phyloP scores from a whole-genome alignment of 202 grass and related monocot genomes.

The Carex sylvatica region DNA sequence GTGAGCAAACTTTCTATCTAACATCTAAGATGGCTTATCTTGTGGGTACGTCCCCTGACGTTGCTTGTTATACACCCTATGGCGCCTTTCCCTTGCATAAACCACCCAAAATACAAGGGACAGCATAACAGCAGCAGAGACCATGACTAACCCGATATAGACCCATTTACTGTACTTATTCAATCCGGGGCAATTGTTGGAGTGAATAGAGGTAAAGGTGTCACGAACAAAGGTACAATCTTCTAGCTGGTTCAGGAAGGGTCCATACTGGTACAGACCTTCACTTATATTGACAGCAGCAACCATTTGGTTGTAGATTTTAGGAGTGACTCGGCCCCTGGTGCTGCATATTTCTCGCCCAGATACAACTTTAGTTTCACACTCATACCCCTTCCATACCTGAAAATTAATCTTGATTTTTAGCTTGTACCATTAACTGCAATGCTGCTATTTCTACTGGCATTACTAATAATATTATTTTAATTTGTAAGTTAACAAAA shows the following conservation, averaged over 20 bases:
- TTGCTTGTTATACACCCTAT: constrained; percentile 59
- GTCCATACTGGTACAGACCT: constrained; percentile 71
- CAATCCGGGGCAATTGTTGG: constrained; percentile 62
- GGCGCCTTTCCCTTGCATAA: constrained; percentile 71
- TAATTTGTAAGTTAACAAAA: background rate
- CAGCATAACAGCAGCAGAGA: constrained; percentile 62
- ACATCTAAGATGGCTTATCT: constrained; percentile 17
- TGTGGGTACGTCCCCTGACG: background rate
- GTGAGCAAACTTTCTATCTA: constrained; percentile 1
- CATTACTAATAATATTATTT: background rate
- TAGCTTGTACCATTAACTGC: background rate
- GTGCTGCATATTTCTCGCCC: constrained; percentile 60
- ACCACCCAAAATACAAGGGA: constrained; percentile 75
- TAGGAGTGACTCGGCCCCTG: constrained; percentile 52
- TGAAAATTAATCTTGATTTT: constrained; percentile 32
- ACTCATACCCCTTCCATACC: constrained; percentile 61
- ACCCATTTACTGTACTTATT: constrained; percentile 66
- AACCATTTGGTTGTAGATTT: constrained; percentile 61
- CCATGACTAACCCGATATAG: constrained; percentile 67
- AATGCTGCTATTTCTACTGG: background rate
- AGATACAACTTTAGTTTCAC: constrained; percentile 35
- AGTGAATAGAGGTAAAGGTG: constrained; percentile 54
- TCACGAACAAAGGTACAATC: constrained; percentile 84
- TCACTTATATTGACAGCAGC: constrained; percentile 51
- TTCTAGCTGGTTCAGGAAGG: constrained; percentile 69